Conservation (phyloP, 2,329 filamentous ascomycete species). For the Cucurbitaria berberidis region DNA sequence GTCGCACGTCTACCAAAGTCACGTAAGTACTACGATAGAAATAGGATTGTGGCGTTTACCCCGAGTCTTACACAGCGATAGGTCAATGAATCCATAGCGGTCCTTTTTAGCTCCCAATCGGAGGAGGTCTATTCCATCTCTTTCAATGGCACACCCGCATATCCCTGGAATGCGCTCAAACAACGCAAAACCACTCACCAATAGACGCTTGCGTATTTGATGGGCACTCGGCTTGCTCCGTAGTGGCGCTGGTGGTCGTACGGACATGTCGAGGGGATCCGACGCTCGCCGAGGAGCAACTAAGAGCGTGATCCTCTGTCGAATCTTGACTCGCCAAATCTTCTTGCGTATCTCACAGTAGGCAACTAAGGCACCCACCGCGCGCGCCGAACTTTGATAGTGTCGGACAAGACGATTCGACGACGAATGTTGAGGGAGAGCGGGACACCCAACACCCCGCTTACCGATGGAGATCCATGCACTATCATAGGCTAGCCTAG, state of each 20-base stretch:
- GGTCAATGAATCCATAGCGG: not conserved
- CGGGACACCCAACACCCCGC: not conserved
- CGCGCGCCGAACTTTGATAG: not conserved
- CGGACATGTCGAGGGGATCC: slow-evolving; percentile 13
- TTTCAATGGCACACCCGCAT: not conserved
- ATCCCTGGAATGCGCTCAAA: not conserved
- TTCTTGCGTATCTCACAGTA: not conserved
- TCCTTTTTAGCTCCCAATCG: not conserved
- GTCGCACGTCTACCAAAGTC: not conserved
- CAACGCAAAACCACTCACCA: not conserved
- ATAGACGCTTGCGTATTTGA: slow-evolving; percentile 1
- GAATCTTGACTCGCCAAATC: slow-evolving; percentile 6
- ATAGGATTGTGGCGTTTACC: not conserved
- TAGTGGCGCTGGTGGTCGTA: slow-evolving; percentile 2
- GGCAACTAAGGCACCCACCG: not conserved
- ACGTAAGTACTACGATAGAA: not conserved
- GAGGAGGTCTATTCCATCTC: not conserved
- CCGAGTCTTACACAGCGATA: no score
- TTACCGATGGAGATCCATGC: not conserved
- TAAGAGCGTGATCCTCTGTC: slow-evolving; percentile 7
- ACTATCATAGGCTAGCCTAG: not conserved
- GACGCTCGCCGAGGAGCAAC: slow-evolving; percentile 3
- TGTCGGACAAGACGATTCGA: not conserved
- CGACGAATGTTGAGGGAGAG: not conserved
- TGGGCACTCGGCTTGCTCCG: not conserved